Conservation (phyloP, 1,284 basidiomycete species). For the Cutaneotrichosporon sp. region DNA sequence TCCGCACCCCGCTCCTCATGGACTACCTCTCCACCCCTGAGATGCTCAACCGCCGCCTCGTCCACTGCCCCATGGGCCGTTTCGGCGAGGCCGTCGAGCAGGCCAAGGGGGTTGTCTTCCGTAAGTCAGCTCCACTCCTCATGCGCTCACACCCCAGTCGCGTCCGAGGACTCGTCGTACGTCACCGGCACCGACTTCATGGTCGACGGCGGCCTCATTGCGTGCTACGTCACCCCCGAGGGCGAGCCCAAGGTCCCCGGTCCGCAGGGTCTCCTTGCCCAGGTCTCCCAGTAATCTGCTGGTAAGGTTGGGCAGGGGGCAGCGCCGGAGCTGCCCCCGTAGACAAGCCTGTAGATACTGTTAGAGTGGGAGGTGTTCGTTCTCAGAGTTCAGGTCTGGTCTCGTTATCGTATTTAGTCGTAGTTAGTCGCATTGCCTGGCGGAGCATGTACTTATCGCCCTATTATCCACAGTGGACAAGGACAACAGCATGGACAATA, state of each 20-base stretch:
- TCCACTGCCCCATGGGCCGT: conserved; percentile 92
- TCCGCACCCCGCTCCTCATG: conserved; percentile 93
- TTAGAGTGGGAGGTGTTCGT: not conserved
- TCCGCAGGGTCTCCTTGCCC: conserved; percentile 23
- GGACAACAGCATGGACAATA: not conserved
- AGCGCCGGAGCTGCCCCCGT: not conserved
- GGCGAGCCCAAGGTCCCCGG: conserved; percentile 25
- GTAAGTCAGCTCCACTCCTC: too few relatives aligned
- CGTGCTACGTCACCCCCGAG: conserved; percentile 67
- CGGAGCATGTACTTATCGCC: conserved; percentile 3
- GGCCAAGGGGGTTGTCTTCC: conserved; percentile 83
- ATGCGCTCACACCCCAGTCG: conserved; percentile 40
- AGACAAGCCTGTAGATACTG: not conserved
- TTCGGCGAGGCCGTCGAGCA: conserved; percentile 95
- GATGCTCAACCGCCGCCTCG: conserved; percentile 82
- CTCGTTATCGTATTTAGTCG: too few relatives aligned
- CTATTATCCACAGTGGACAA: too few relatives aligned
- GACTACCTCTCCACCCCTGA: conserved; percentile 96
- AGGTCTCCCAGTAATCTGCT: conserved; percentile 6
- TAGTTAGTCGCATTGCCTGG: not conserved
- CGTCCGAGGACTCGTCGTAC: conserved; percentile 52
- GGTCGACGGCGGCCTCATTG: conserved; percentile 84
- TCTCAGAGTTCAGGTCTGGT: too few relatives aligned
- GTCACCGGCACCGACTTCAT: conserved; percentile 82
- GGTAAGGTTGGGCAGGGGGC: not conserved